phyloP scores from a whole-genome alignment of 306 rosid genomes.

The Urtica urens region DNA sequence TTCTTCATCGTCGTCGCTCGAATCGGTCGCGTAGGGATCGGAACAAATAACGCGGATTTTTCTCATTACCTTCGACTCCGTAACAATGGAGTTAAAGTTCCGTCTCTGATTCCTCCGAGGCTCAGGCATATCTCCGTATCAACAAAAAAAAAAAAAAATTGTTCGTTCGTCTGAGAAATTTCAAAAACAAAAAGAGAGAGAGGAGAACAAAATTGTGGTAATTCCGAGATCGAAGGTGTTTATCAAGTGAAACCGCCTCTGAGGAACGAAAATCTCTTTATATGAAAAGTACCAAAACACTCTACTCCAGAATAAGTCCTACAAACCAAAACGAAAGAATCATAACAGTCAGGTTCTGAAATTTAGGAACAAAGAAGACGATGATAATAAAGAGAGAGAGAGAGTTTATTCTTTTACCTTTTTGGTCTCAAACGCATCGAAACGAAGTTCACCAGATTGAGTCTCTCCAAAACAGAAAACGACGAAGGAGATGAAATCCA shows the following conservation, averaged over 20 bases:
- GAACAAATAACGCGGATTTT: constrained; percentile 42
- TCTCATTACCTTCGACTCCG: constrained; percentile 20
- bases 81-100: not conserved
- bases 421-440: constrained; percentile 88
- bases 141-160: not conserved
- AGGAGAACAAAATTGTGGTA: not conserved
- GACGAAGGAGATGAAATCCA: constrained; percentile 25
- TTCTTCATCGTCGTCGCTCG: constrained; percentile 66
- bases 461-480: constrained; percentile 29
- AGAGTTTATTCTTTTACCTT: constrained; percentile 29
- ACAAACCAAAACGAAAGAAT: constrained; percentile 15
- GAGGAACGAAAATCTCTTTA: constrained; percentile 48
- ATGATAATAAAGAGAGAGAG: not conserved
- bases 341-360: not conserved
- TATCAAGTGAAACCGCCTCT: constrained; percentile 59
- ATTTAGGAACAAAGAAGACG: not conserved
- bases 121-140: constrained; percentile 17
- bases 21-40: constrained; percentile 74
- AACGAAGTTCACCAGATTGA: constrained; percentile 24
- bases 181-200: not conserved
- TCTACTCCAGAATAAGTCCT: constrained; percentile 67
- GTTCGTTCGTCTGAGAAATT: not conserved
- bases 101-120: constrained; percentile 12
- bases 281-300: constrained; percentile 53
- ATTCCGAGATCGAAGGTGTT: constrained; percentile 15